Base-by-base conservation (phyloP, 1,139 yeast genomes). In the Insectozyma bohioensis region DNA sequence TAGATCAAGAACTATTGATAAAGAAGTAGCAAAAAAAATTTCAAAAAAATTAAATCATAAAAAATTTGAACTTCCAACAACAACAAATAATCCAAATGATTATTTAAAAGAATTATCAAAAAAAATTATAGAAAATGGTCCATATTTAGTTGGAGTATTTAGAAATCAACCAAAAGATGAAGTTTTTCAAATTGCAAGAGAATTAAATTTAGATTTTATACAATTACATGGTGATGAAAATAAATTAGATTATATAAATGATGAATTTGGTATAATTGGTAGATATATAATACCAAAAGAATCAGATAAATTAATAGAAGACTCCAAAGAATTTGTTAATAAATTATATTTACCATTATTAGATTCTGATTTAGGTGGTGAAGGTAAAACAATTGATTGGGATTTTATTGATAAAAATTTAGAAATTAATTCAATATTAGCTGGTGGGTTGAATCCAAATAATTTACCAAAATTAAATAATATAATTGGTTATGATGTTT, bases 351-450 rank as follows among this genome's bases (percentile, higher is more conserved):
- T 80, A 16, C 78, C 92, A 1, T 65, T 92, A 34, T 63, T 92
- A 17, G 97, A 92, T 52, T 83, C 95, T 2, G 97, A 86, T 48
- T 72, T 72, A 3, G 98, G 98, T 7, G 98, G 98, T 1, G 94
- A 87, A 48, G 98, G 98, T 4, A 75, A 78, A 37, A 49, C 65
- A 12, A 75, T 88, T 14, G 81, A 86, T 52, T 88, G 97, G 96
- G 38, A 49, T 23, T 36, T 51, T 11, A 55, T 69, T 9, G 63
- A 67, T 2, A 47, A 44, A 3, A 26, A 42, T 12, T 43, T 66
- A 32, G 33, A 34, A 2, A 46, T 45, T 25, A 82, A 82, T 0
- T 85, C 72, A 48, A 52, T 92, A 0, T 63, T 92, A 24, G 98
- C 98, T 0, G 98, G 98, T 4, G 98, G 98, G 0, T 66, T 92